These are phyloP conservation scores for Periconia sp. DNA, from an alignment of 2,329 filamentous ascomycete species.

Conservation along the genomic window DNA sequence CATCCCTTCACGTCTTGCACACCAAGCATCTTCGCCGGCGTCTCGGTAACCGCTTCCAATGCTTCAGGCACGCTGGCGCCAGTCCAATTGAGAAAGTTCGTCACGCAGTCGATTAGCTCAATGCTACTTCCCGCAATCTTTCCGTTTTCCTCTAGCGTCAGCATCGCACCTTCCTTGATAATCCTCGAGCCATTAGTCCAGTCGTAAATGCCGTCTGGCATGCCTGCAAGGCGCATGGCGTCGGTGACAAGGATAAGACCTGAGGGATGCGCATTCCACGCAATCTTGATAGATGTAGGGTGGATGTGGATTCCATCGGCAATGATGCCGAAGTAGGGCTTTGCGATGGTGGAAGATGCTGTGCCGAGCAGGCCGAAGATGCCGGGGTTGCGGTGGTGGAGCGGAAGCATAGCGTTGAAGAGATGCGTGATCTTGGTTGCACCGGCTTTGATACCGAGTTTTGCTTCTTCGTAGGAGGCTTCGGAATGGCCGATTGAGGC, in stretches of 20 bases:
- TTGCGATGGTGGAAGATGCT: conserved; percentile 33
- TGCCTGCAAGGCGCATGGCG: conserved; percentile 84
- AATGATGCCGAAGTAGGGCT: conserved; percentile 88
- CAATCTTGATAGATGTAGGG: conserved; percentile 86
- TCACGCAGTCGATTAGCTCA: conserved; percentile 80
- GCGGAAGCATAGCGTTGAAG: conserved; percentile 91
- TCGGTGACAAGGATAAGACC: conserved; percentile 91
- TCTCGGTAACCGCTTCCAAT: conserved; percentile 74
- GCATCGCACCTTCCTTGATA: conserved; percentile 72
- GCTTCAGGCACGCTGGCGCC: conserved; percentile 71
- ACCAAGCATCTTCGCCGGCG: conserved; percentile 78
- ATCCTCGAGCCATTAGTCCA: conserved; percentile 78
- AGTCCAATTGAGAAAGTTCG: conserved; percentile 80
- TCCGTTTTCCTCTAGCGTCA: conserved; percentile 78
- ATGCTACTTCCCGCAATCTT: conserved; percentile 64
- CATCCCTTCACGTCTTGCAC: conserved; percentile 70
- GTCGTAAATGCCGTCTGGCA: conserved; percentile 82
- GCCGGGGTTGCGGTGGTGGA: conserved; percentile 89
- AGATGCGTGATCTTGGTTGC: conserved; percentile 91
- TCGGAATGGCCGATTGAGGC: conserved; percentile 87
- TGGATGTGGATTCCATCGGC: conserved; percentile 90
- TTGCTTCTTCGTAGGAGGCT: conserved; percentile 83
- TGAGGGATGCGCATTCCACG: conserved; percentile 82
- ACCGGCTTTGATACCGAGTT: conserved; percentile 72
- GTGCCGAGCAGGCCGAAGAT: conserved; percentile 83